Evolutionary conservation across 331 rosid species (phyloP).

Genomic region (Prunus yedoensis): DNA sequence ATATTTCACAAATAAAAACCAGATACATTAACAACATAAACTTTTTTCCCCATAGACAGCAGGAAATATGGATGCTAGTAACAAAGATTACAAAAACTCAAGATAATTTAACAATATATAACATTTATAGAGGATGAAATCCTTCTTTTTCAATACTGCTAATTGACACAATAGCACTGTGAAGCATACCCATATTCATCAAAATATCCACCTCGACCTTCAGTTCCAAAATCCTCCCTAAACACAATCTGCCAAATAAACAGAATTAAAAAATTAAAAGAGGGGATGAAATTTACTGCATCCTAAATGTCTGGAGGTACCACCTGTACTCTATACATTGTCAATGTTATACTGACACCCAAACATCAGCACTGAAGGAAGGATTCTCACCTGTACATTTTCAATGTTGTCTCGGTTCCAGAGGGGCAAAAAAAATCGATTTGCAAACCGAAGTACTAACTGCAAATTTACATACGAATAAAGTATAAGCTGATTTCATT

Average conservation of each 20-base stretch:
- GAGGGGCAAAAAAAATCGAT: constrained; percentile 87
- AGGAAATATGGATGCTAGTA: neutral
- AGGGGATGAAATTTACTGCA: constrained; percentile 5
- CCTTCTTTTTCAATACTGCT: constrained; percentile 2
- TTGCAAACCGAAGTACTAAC: constrained; percentile 98
- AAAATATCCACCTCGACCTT: constrained; percentile 98
- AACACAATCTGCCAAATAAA: constrained; percentile 75
- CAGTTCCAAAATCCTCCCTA: constrained; percentile 97
- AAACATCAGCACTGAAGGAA: constrained; percentile 1
- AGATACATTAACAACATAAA: neutral
- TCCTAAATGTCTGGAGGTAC: constrained; percentile 21
- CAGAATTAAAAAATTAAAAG: constrained; percentile 15
- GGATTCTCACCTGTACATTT: constrained; percentile 78
- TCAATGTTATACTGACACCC: constrained; percentile 39
- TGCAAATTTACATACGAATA: constrained; percentile 40
- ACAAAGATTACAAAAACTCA: neutral
- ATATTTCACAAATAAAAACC: constrained; percentile 6
- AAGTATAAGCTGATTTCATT: constrained; percentile 32
- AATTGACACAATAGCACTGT: neutral
- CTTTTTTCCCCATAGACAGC: neutral
- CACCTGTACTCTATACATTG: constrained; percentile 47
- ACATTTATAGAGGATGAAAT: neutral
- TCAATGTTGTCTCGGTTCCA: constrained; percentile 98
- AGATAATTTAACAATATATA: neutral
- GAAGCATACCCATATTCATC: constrained; percentile 86